Base-by-base conservation (phyloP, 306 rosid species). In the Vachellia collinsii region DNA sequence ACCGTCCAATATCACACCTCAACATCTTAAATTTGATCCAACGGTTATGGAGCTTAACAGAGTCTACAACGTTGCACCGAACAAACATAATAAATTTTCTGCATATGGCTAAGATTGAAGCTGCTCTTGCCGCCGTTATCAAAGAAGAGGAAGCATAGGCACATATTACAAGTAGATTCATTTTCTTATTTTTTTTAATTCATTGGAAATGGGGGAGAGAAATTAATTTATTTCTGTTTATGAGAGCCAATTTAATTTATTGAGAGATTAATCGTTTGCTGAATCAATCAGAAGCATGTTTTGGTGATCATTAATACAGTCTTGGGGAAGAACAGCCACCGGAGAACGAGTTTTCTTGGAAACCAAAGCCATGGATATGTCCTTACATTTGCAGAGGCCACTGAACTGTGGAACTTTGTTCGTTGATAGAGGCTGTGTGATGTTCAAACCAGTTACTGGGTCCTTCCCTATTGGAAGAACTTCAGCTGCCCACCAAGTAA, bases 351-450 rank as follows among this genome's bases (percentile, higher is more conserved):
- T 48, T 16, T 74, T 75, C 50, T 74, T 13, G 11, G 13, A 16
- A 46, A 34, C 82, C 23, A 78, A 72, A 53, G 72, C 51, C 34
- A 88, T 90, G 97, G 93, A 87, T 51, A 64, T 86, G 77, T 82
- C 89, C 44, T 54, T 91, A 84, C 89, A 83, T 41, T 83, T 84
- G 10, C 89, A 83, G 29, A 78, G 76, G 80, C 79, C 88, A 38
- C 51, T 82, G 71, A 77, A 79, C 53, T 84, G 83, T 81, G 71
- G 89, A 81, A 82, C 85, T 1, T 79, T 61, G 56, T 87, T 89
- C 42, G 87, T 72, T 11, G 67, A 77, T 39, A 87, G 88, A 74
- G 74, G 56, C 76, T 59, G 50, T 85, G 72, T 88, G 43, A 87
- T 83, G 81, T 78, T 85, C 66, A 85, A 76, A 12, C 88, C 89